Conservation (phyloP, 257 asterid species). For the Ophiorrhiza pumila region DNA sequence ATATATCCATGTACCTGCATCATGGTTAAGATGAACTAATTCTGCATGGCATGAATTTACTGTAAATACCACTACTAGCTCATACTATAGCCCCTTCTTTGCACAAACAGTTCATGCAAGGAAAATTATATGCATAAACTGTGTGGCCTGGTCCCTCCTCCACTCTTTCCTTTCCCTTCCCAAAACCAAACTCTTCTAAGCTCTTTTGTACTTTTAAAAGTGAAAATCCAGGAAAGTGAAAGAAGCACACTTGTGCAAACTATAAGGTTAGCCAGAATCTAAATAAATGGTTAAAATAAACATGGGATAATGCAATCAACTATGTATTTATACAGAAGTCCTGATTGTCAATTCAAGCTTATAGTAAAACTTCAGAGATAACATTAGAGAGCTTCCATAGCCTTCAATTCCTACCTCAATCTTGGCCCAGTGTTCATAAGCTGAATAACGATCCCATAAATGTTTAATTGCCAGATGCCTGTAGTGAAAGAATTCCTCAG, state of each 20-base stretch:
- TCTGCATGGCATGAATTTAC: not conserved
- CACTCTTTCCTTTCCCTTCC: not conserved
- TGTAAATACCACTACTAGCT: not conserved
- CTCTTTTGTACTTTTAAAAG: not conserved
- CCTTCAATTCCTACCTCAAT: conserved; percentile 59
- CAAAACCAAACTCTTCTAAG: not conserved
- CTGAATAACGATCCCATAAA: conserved; percentile 79
- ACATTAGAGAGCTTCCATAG: not conserved
- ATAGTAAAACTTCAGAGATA: not conserved
- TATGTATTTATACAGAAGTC: not conserved
- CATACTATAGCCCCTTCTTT: not conserved
- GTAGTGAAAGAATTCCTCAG: conserved; percentile 89
- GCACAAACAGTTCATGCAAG: not conserved
- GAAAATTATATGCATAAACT: not conserved
- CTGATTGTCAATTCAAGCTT: not conserved
- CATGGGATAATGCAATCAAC: not conserved
- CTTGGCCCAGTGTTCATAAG: conserved; percentile 98
- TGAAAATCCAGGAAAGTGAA: conserved; percentile 3
- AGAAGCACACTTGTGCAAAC: not conserved
- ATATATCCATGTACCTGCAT: not conserved
- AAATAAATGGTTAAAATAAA: not conserved
- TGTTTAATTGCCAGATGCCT: conserved; percentile 56
- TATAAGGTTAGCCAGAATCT: not conserved
- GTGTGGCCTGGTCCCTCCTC: not conserved
- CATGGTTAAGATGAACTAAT: not conserved